These are phyloP conservation scores for Choiromyces venosus DNA, from an alignment of 495 filamentous ascomycete genomes.

Conservation along the genomic window DNA sequence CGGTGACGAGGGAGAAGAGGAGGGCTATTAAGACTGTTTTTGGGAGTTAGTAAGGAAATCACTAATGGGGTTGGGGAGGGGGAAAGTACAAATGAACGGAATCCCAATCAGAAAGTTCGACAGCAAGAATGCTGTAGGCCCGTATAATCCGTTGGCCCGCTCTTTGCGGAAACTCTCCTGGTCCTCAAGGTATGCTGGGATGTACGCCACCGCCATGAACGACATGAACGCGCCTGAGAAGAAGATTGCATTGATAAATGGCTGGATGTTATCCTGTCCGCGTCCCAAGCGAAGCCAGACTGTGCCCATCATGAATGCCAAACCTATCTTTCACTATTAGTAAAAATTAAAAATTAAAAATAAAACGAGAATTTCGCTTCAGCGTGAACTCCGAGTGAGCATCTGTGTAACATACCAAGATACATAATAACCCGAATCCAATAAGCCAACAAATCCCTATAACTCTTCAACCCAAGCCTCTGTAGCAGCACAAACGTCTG, in stretches of 20 bases:
- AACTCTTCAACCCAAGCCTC: constrained; percentile 70
- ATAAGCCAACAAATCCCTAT: constrained; percentile 74
- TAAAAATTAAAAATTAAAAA: neutral
- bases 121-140: constrained; percentile 62
- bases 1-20: constrained; percentile 66
- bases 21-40: constrained; percentile 57
- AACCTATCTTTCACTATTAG: constrained; percentile 38
- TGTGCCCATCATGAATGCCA: constrained; percentile 83
- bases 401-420: constrained; percentile 48
- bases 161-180: constrained; percentile 68
- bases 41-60: constrained; percentile 17
- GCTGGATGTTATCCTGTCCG: constrained; percentile 63
- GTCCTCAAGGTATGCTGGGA: constrained; percentile 77
- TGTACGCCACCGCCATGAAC: constrained; percentile 85
- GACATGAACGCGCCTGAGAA: constrained; percentile 82
- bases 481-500: constrained; percentile 55
- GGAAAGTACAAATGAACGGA: constrained; percentile 57
- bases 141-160: constrained; percentile 74
- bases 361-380: neutral
- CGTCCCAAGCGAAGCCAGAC: constrained; percentile 68
- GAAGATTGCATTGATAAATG: constrained; percentile 76
- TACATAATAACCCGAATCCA: constrained; percentile 81
- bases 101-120: constrained; percentile 77
- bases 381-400: neutral
- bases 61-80: constrained; percentile 29